Base-by-base conservation (phyloP, 1,284 basidiomycete species). In the Fistulinella cinereoalba region DNA sequence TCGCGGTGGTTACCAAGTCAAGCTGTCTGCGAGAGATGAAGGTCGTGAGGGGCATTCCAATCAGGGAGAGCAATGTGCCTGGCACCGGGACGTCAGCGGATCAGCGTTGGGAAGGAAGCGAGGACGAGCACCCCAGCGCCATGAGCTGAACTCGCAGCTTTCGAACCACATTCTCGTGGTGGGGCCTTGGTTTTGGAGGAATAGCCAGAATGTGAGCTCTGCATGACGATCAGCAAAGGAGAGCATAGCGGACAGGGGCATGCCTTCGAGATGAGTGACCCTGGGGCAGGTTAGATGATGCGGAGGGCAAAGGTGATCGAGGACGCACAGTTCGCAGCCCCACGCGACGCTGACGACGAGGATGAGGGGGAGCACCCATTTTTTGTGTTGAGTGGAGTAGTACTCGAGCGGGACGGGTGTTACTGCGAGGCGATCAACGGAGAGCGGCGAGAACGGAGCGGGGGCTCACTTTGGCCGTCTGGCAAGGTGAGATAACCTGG, bases 261-360 rank as follows among this genome's bases (percentile, higher is more conserved):
- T 53, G 80, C 85, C 85, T 79, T 88, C 85, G n/a, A 88, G 73
- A 64, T 88, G 86, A 1, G 86, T 88, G 18, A 87, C 74, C n/a
- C 85, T 88, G 41, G 42, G 39, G 6, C 22, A 29, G 31, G 33
- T 46, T n/a, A 37, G 37, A 41, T 46, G 25, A n/a, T 16, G 33
- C 41, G 16, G 37, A 27, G 21, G 40, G 18, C 12, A 34, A 44
- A 38, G 24, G 21, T n/a, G 25, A 32, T 2, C 23, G 41, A 19
- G 19, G 36, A 56, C 62, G 71, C 76, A 88, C 86, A 87, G 65
- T 64, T 89, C 86, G 34, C 88, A 72, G 11, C 77, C 75, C 85
- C 86, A 89, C 8, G 73, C 84, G 18, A 78, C 56, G 58, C 82
- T 83, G 47, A 89, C 73, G 4, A 84, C 60, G 52, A 89, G 83